Conservation (phyloP, 1,139 yeast species). For the Sugiyamaella neomexicana region DNA sequence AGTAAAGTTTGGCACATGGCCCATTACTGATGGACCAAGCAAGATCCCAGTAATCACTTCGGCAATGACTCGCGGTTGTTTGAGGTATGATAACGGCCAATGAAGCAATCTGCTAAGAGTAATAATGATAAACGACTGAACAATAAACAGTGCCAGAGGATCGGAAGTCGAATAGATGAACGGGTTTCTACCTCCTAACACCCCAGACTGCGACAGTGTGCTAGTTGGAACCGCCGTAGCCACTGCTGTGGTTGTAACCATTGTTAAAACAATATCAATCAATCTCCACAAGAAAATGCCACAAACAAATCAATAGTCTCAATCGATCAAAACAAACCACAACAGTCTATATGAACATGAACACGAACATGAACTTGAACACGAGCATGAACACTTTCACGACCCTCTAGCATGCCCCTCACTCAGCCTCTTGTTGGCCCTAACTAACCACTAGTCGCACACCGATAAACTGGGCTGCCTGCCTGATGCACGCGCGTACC, state of each 20-base stretch:
- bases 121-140: constrained; percentile 55
- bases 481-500: no score
- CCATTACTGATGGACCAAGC: constrained; percentile 55
- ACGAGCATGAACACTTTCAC: no score
- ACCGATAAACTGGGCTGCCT: no score
- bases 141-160: constrained; percentile 62
- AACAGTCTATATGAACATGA: no score
- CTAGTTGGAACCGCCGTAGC: constrained; percentile 8
- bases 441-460: no score
- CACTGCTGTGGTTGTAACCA: neutral
- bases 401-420: no score
- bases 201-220: constrained; percentile 33
- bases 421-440: no score
- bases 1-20: constrained; percentile 67
- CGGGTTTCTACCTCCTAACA: constrained; percentile 70
- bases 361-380: no score
- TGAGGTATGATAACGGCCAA: constrained; percentile 56
- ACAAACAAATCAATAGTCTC: no score
- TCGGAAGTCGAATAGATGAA: constrained; percentile 54
- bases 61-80: constrained; percentile 76
- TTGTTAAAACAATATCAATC: neutral
- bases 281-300: no score
- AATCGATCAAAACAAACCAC: no score
- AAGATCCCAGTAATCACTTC: constrained; percentile 75
- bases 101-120: constrained; percentile 56